phyloP scores from a whole-genome alignment of 352 stramenopile genomes.

The Globisporangium heterothallicum region DNA sequence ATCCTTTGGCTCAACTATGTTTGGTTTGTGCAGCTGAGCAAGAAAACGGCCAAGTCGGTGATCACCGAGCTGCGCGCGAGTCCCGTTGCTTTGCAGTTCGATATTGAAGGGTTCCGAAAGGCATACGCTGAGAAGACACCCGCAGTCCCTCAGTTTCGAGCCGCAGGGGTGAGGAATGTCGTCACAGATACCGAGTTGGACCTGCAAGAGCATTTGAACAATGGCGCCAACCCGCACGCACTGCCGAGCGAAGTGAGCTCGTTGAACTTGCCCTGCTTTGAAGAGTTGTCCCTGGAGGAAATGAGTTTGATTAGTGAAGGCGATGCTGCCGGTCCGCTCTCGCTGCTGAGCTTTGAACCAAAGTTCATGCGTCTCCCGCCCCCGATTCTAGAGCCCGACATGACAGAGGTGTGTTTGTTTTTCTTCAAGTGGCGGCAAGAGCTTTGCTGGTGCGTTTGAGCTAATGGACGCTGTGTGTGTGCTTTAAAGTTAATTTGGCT shows the following conservation, averaged over 20 bases:
- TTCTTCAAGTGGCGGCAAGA: not conserved
- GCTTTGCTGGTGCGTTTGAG: not conserved
- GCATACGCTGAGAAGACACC: constrained; percentile 77
- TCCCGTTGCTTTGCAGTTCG: constrained; percentile 40
- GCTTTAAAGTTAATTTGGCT: constrained; percentile 78
- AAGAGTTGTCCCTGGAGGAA: constrained; percentile 68
- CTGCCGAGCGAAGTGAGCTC: constrained; percentile 66
- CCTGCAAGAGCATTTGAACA: constrained; percentile 79
- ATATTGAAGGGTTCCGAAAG: constrained; percentile 58
- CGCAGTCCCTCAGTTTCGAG: constrained; percentile 68
- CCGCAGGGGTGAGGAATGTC: constrained; percentile 69
- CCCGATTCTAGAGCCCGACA: constrained; percentile 80
- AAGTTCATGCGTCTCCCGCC: constrained; percentile 84
- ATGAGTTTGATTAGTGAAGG: constrained; percentile 52
- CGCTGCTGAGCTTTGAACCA: constrained; percentile 84
- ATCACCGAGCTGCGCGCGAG: constrained; percentile 59
- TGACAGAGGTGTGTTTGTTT: constrained; percentile 42
- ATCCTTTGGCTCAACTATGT: constrained; percentile 9
- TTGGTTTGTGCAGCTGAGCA: constrained; percentile 26
- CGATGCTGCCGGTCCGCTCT: constrained; percentile 40
- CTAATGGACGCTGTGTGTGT: not conserved
- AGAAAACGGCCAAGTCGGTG: constrained; percentile 74
- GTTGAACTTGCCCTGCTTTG: constrained; percentile 60
- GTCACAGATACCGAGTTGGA: constrained; percentile 79
- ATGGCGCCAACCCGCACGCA: constrained; percentile 62